Conservation (phyloP, 179 eudicot genomes). For the Sideroxylon spinosum region DNA sequence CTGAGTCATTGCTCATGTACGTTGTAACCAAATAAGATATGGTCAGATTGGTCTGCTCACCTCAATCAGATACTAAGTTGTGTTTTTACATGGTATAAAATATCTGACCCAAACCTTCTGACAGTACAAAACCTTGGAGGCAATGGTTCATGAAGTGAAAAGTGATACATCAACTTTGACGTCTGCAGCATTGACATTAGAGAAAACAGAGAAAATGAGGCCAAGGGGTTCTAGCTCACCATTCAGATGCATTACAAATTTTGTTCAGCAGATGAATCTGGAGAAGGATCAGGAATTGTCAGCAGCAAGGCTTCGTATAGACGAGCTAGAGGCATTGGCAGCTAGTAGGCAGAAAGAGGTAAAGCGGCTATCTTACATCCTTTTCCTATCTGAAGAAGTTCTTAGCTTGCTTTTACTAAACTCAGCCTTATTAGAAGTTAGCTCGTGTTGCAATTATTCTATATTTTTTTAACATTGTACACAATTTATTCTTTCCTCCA, state of each 20-base stretch:
- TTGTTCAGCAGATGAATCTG: constrained; percentile 60
- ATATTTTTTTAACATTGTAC: not conserved
- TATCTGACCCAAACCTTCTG: constrained; percentile 13
- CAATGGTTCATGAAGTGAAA: constrained; percentile 43
- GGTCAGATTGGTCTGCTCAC: not conserved
- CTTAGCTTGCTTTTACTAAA: not conserved
- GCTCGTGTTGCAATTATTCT: not conserved
- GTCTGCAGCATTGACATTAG: constrained; percentile 24
- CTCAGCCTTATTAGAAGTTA: not conserved
- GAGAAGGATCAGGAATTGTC: constrained; percentile 61
- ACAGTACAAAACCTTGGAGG: constrained; percentile 60
- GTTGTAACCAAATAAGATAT: not conserved
- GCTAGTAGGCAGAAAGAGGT: constrained; percentile 60
- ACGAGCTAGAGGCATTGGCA: constrained; percentile 49
- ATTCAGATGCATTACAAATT: constrained; percentile 58
- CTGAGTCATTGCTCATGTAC: not conserved
- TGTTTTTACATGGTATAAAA: not conserved
- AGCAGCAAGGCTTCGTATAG: constrained; percentile 42
- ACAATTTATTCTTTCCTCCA: not conserved
- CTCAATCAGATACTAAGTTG: not conserved
- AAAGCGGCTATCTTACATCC: not conserved
- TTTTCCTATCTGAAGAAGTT: not conserved
- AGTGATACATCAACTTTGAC: constrained; percentile 31
- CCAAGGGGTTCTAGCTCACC: constrained; percentile 69
- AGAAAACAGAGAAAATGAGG: constrained; percentile 43